Percentiles rank a stretch among this genome's conserved stretches.
Evolutionary conservation across 345 rosid species (phyloP).

Genomic region (Gossypium raimondii): DNA sequence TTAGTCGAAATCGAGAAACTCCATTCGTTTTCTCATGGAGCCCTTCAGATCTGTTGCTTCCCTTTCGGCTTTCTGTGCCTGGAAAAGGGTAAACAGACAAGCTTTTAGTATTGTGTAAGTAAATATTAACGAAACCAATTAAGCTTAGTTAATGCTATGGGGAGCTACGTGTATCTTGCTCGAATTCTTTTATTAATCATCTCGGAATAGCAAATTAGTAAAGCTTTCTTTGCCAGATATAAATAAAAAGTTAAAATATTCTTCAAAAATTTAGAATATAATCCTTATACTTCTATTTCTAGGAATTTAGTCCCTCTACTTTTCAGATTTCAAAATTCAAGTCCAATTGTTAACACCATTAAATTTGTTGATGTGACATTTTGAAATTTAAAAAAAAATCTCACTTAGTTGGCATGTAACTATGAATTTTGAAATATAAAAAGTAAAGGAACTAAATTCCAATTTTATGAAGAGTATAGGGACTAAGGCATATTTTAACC

Average conservation of each 20-base stretch:
- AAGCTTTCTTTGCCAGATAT: background rate
- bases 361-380: no score
- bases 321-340: no score
- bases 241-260: background rate
- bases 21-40: constrained; percentile 62
- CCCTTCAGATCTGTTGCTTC: constrained; percentile 57
- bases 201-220: background rate
- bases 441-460: no score
- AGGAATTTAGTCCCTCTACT: no score
- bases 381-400: no score
- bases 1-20: constrained; percentile 66
- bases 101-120: constrained; percentile 1
- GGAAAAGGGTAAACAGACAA: constrained; percentile 17
- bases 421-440: no score
- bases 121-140: background rate
- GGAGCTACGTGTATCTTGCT: background rate
- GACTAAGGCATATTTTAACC: no score
- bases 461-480: no score
- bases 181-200: background rate
- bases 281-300: no score
- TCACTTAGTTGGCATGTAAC: no score
- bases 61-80: constrained; percentile 69
- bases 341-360: no score
- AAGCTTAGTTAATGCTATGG: background rate
- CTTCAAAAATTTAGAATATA: no score